These are phyloP conservation scores for Rhodocollybia butyracea DNA, from an alignment of 768 basidiomycete genomes.

Conservation along the genomic window DNA sequence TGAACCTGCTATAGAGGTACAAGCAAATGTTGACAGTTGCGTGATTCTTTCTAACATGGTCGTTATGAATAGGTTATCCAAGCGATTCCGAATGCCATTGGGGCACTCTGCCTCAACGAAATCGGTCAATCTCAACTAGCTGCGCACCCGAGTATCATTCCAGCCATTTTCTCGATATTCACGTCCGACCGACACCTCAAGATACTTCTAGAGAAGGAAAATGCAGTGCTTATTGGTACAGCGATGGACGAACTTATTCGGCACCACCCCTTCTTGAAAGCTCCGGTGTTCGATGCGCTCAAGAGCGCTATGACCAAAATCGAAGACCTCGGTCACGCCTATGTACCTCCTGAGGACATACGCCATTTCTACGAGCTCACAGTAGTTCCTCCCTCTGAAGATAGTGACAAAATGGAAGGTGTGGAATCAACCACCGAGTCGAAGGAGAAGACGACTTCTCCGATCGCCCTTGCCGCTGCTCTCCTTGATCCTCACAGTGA, in stretches of 20 bases:
- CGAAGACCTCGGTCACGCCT: conserved; percentile 67
- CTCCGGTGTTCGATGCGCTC: conserved; percentile 74
- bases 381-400: conserved; percentile 23
- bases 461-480: background rate
- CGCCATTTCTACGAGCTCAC: conserved; percentile 66
- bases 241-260: conserved; percentile 94
- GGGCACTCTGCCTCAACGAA: conserved; percentile 93
- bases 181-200: conserved; percentile 82
- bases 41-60: background rate
- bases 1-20: conserved; percentile 85
- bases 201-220: conserved; percentile 88
- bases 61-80: conserved; percentile 66
- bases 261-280: conserved; percentile 88
- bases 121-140: conserved; percentile 79
- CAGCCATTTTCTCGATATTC: conserved; percentile 81
- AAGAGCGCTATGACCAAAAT: conserved; percentile 69
- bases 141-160: conserved; percentile 77
- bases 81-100: conserved; percentile 92
- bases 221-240: conserved; percentile 83
- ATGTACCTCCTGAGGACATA: conserved; percentile 51
- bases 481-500: conserved; percentile 14
- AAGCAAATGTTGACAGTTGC: too few species aligned
- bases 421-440: conserved; percentile 20
- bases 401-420: conserved; percentile 51
- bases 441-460: conserved; percentile 1